These are phyloP conservation scores for Plasmopara halstedii DNA, from an alignment of 352 stramenopile species.

Conservation along the genomic window DNA sequence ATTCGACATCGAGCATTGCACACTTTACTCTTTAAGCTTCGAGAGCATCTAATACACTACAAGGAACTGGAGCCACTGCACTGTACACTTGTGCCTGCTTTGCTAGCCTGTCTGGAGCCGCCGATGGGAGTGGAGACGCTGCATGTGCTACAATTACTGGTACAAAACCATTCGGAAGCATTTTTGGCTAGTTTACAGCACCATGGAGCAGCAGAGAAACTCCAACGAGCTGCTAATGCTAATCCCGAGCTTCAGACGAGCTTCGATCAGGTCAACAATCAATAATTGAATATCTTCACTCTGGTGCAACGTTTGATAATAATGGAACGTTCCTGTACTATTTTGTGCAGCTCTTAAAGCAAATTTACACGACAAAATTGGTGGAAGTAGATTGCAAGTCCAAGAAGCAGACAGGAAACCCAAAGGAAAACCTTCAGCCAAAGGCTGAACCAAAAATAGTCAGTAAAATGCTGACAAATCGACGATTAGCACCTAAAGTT, in stretches of 20 bases:
- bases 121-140: conserved; percentile 43
- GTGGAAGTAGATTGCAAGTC: not conserved
- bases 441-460: not conserved
- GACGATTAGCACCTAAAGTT: conserved; percentile 7
- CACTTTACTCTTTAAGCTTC: conserved; percentile 61
- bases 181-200: conserved; percentile 32
- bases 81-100: conserved; percentile 19
- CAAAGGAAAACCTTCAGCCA: not conserved
- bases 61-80: conserved; percentile 26
- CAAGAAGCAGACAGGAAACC: not conserved
- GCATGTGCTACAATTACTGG: conserved; percentile 41
- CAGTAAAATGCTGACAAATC: not conserved
- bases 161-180: conserved; percentile 17
- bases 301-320: conserved; percentile 1
- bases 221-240: conserved; percentile 28
- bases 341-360: conserved; percentile 26
- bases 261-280: conserved; percentile 39
- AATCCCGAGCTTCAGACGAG: conserved; percentile 29
- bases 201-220: conserved; percentile 22
- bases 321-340: conserved; percentile 2
- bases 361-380: conserved; percentile 31
- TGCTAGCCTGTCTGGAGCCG: conserved; percentile 33
- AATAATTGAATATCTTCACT: not conserved
- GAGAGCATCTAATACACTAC: conserved; percentile 37
- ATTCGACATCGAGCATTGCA: conserved; percentile 52